Conservation (phyloP, 805 yeast species). For the Priceomyces carsonii region DNA sequence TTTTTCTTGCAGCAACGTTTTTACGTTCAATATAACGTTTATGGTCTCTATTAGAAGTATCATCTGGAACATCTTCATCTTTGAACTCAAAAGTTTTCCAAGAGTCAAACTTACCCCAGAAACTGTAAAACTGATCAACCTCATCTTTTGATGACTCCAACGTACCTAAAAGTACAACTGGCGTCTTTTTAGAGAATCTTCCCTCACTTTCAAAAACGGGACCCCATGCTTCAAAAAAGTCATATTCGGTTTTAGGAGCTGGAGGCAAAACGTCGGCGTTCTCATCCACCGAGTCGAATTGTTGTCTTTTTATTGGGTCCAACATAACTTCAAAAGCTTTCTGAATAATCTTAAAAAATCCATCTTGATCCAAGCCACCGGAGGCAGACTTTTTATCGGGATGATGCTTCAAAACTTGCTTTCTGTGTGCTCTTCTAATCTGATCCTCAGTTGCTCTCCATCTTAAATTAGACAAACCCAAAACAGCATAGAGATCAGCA, state of each 20-base stretch:
- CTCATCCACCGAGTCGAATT: constrained; percentile 93
- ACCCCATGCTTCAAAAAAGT: constrained; percentile 89
- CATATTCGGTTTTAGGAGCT: constrained; percentile 60
- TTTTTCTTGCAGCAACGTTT: constrained; percentile 94
- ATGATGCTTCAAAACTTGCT: constrained; percentile 93
- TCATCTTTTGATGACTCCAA: constrained; percentile 68
- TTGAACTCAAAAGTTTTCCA: constrained; percentile 98
- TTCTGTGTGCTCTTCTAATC: constrained; percentile 94
- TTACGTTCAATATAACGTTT: constrained; percentile 98
- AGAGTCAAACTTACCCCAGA: constrained; percentile 94
- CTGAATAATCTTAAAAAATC: constrained; percentile 96
- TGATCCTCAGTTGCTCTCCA: constrained; percentile 90
- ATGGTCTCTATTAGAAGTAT: constrained; percentile 98
- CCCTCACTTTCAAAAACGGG: constrained; percentile 89
- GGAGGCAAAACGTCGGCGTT: constrained; percentile 86
- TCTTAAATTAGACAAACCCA: constrained; percentile 90
- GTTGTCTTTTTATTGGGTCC: constrained; percentile 85
- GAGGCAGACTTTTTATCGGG: constrained; percentile 96
- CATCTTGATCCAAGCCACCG: constrained; percentile 89
- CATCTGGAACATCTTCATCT: constrained; percentile 99
- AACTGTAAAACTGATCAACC: constrained; percentile 85
- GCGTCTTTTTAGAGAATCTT: constrained; percentile 88
- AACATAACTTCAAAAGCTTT: constrained; percentile 90
- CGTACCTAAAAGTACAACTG: constrained; percentile 82
- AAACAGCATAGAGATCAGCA: constrained; percentile 93